phyloP scores from a whole-genome alignment of 2,329 filamentous ascomycete genomes.

The Seiridium cupressi region DNA sequence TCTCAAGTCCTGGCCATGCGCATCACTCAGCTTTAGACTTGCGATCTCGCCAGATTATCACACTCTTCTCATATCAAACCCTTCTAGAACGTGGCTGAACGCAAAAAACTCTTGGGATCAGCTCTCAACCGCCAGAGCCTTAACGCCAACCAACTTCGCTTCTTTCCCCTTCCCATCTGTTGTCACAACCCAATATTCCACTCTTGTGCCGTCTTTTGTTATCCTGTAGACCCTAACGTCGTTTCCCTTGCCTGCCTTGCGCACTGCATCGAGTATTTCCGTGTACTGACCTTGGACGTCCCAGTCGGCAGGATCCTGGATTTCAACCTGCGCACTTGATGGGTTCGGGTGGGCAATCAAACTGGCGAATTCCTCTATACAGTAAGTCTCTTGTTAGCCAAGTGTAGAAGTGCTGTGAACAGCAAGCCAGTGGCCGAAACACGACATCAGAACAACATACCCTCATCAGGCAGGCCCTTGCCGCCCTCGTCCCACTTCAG shows the following conservation, averaged over 20 bases:
- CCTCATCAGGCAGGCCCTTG: constrained; percentile 57
- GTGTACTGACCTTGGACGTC: constrained; percentile 70
- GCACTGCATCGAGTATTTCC: constrained; percentile 67
- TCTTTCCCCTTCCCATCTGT: constrained; percentile 54
- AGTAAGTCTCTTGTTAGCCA: neutral
- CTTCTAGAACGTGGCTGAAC: too few relatives aligned
- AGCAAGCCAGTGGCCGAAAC: neutral
- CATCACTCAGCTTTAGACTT: too few relatives aligned
- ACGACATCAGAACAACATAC: constrained; percentile 37
- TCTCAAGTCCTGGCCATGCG: too few relatives aligned
- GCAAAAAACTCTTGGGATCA: constrained; percentile 24
- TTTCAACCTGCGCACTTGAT: constrained; percentile 57
- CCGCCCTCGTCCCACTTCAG: constrained; percentile 57
- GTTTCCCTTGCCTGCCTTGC: constrained; percentile 58
- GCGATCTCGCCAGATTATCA: neutral
- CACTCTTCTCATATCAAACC: too few relatives aligned
- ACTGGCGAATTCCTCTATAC: constrained; percentile 57
- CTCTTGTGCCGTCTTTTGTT: constrained; percentile 57
- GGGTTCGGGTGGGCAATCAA: constrained; percentile 60
- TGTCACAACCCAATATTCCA: constrained; percentile 79
- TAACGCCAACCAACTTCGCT: constrained; percentile 70
- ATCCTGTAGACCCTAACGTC: constrained; percentile 77
- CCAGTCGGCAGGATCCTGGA: constrained; percentile 69
- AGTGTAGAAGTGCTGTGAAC: neutral
- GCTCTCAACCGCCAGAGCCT: constrained; percentile 75